These are phyloP conservation scores for Cutaneotrichosporon mucoides DNA, from an alignment of 1,284 basidiomycete genomes.

Conservation along the genomic window DNA sequence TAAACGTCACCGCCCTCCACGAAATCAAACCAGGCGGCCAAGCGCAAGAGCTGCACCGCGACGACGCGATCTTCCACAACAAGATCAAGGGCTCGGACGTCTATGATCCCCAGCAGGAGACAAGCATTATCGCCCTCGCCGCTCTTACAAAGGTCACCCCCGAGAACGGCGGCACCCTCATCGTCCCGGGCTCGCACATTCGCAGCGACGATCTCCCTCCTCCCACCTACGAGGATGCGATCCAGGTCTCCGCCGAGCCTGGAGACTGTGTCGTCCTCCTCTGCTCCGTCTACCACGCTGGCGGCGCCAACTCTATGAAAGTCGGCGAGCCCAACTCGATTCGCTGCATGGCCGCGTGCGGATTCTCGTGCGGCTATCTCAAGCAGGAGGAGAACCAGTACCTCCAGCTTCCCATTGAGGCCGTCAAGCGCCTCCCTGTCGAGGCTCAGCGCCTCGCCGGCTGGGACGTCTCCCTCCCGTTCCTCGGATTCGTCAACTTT, in stretches of 20 bases:
- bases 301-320: slow-evolving; percentile 14
- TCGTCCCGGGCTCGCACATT: slow-evolving; percentile 21
- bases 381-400: slow-evolving; percentile 24
- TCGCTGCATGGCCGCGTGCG: slow-evolving; percentile 14
- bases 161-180: slow-evolving; percentile 22
- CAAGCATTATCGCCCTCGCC: slow-evolving; percentile 14
- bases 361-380: slow-evolving; percentile 18
- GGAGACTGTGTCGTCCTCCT: slow-evolving; percentile 21
- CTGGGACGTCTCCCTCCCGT: slow-evolving; percentile 18
- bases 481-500: slow-evolving; percentile 22
- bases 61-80: slow-evolving; percentile 22
- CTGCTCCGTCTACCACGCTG: slow-evolving; percentile 21
- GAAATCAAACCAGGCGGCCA: slow-evolving; percentile 19
- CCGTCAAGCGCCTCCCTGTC: slow-evolving; percentile 15
- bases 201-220: slow-evolving; percentile 19
- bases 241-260: slow-evolving; percentile 12
- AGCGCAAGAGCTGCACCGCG: slow-evolving; percentile 20
- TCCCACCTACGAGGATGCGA: slow-evolving; percentile 18
- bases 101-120: slow-evolving; percentile 16
- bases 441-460: slow-evolving; percentile 18
- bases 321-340: slow-evolving; percentile 15
- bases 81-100: slow-evolving; percentile 17
- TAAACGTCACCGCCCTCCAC: slow-evolving; percentile 19
- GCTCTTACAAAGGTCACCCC: slow-evolving; percentile 15
- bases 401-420: slow-evolving; percentile 18